phyloP scores from a whole-genome alignment of 1,139 yeast species.

The Hanseniaspora uvarum region DNA sequence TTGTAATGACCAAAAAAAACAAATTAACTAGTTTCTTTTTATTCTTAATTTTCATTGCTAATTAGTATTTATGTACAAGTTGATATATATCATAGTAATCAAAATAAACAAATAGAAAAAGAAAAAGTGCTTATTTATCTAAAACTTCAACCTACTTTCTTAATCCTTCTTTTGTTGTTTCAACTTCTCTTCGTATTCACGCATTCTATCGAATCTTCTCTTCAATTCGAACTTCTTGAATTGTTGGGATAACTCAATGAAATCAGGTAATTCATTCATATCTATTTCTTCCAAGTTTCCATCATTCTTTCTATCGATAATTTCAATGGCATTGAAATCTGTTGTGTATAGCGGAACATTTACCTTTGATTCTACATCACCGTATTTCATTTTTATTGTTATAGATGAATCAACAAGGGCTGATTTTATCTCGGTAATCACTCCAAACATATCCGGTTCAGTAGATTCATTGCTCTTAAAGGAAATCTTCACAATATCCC shows the following conservation, averaged over 20 bases:
- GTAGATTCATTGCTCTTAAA: constrained; percentile 3
- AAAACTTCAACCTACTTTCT: neutral
- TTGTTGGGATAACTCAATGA: constrained; percentile 5
- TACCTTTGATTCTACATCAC: constrained; percentile 10
- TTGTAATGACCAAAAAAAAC: no score
- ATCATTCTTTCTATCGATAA: constrained; percentile 6
- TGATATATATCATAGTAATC: neutral
- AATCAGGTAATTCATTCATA: neutral
- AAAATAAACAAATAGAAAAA: neutral
- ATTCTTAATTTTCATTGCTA: neutral
- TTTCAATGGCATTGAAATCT: constrained; percentile 7
- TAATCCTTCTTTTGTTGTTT: neutral
- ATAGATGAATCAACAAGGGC: constrained; percentile 6
- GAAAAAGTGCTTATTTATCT: neutral
- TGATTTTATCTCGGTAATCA: neutral
- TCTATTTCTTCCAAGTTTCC: constrained; percentile 2
- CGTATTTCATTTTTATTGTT: constrained; percentile 1
- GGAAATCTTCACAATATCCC: constrained; percentile 10
- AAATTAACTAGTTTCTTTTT: no score
- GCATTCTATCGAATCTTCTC: constrained; percentile 17
- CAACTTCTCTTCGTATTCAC: neutral
- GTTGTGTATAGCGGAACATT: constrained; percentile 7
- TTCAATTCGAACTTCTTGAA: constrained; percentile 14
- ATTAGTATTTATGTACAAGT: neutral
- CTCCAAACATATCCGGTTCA: constrained; percentile 15